Evolutionary conservation across 1,139 yeast genomes (phyloP), one percentile per base, ranked within the genome.

Genomic region (Yamadazyma siamensis): DNA sequence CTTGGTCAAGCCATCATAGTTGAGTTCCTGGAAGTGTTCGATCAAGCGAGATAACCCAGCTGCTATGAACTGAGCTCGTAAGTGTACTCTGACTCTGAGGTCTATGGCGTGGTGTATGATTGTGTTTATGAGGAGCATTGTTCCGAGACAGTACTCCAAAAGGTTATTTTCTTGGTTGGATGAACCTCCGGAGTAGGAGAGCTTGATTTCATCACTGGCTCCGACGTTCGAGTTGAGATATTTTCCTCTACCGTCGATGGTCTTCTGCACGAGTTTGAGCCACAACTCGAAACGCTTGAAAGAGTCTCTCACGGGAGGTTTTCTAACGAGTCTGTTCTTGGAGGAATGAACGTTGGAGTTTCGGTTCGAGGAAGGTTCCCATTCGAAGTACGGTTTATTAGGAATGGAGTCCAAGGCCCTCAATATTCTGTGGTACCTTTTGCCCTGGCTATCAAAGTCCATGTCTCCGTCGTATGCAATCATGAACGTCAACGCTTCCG

Each of bases 191-290:
- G 76, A 69, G 39, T 56, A 57, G 13, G 67, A 65, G 10, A 75
- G 64, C 39, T 79, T 78, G 34, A 80, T 69, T 43, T 91, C 97
- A n/a, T 83, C 94, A 39, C 89, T 80, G 1, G 96, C 95, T 2
- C 96, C 96, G 6, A 91, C 97, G 45, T 82, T 60, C 1, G 96
- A 85, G 11, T 96, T 95, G 70, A 83, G 70, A 38, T 65, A 65
- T 46, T 79, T 82, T 9, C 97, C 97, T 44, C 91, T 71, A 2
- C 96, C 96, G 40, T 83, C 89, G 31, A 91, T 52, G 0, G 95
- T 80, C 35, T 77, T 73, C 35, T 77, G 84, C 4, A 87, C 82
- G 8, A 82, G 65, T 44, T 72, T 66, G 32, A 89, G 55, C 97
- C 97, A 91, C n/a, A 85, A 75, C 46, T 86, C 95, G 45, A 86